A percentile compares a stretch with the other conserved stretches of the same genome.
phyloP scores from a whole-genome alignment of 192 early-diverging fungal genomes.

The Backusella luteola region DNA sequence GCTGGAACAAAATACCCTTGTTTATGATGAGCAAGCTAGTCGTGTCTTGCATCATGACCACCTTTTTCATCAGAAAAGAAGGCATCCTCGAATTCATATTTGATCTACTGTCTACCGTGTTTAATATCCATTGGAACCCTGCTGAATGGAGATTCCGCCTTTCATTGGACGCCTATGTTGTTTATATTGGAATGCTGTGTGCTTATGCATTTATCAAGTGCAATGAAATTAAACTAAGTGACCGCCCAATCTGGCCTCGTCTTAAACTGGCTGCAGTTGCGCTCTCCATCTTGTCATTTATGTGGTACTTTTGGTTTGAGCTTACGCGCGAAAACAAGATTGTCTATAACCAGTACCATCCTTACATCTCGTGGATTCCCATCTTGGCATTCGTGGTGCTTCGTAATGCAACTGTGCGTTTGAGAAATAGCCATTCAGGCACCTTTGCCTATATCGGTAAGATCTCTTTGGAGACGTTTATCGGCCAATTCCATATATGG shows the following conservation, averaged over 20 bases:
- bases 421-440: constrained; percentile 53
- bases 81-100: constrained; percentile 49
- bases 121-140: constrained; percentile 62
- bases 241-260: constrained; percentile 41
- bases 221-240: constrained; percentile 36
- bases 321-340: constrained; percentile 49
- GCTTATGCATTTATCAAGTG: constrained; percentile 51
- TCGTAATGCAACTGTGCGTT: constrained; percentile 57
- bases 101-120: constrained; percentile 35
- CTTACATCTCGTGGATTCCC: constrained; percentile 63
- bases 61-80: constrained; percentile 38
- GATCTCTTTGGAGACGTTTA: constrained; percentile 75
- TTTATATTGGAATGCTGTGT: constrained; percentile 66
- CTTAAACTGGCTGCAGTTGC: constrained; percentile 38
- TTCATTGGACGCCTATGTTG: constrained; percentile 63
- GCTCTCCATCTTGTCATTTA: constrained; percentile 36
- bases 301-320: constrained; percentile 59
- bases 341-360: constrained; percentile 66
- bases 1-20: constrained; percentile 45
- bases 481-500: constrained; percentile 81
- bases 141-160: constrained; percentile 75
- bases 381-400: constrained; percentile 65
- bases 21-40: constrained; percentile 56
- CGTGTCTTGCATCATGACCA: constrained; percentile 38
- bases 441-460: constrained; percentile 60